Conservation (phyloP, 2,329 filamentous ascomycete genomes). For the Colletotrichum theobromicola region DNA sequence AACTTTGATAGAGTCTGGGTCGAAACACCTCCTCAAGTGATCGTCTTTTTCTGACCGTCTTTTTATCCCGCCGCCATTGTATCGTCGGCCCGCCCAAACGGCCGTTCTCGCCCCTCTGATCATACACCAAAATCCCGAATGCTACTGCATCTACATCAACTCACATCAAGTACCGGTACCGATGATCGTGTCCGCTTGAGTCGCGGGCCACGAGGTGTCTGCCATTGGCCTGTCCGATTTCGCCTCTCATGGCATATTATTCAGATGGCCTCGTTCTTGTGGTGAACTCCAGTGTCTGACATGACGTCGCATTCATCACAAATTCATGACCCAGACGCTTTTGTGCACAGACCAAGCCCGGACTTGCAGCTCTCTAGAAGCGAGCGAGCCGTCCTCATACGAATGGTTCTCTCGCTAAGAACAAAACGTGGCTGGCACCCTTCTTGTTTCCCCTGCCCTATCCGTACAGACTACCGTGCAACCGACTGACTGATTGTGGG, state of each 20-base stretch:
- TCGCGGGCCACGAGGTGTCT: background rate
- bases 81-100: background rate
- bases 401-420: background rate
- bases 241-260: background rate
- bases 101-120: background rate
- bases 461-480: background rate
- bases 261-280: background rate
- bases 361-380: background rate
- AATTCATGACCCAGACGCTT: background rate
- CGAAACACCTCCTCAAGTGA: constrained; percentile 1
- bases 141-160: background rate
- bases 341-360: background rate
- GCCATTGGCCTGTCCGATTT: background rate
- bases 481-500: constrained; percentile 9
- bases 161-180: background rate
- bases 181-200: background rate
- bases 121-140: background rate
- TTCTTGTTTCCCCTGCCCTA: background rate
- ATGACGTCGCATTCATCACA: background rate
- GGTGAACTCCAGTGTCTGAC: background rate
- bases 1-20: background rate
- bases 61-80: background rate
- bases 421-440: background rate
- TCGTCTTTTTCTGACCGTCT: background rate
- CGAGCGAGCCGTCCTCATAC: background rate